Base-by-base conservation (phyloP, 768 basidiomycete genomes). In the Pilatotrama ljubarskyi region DNA sequence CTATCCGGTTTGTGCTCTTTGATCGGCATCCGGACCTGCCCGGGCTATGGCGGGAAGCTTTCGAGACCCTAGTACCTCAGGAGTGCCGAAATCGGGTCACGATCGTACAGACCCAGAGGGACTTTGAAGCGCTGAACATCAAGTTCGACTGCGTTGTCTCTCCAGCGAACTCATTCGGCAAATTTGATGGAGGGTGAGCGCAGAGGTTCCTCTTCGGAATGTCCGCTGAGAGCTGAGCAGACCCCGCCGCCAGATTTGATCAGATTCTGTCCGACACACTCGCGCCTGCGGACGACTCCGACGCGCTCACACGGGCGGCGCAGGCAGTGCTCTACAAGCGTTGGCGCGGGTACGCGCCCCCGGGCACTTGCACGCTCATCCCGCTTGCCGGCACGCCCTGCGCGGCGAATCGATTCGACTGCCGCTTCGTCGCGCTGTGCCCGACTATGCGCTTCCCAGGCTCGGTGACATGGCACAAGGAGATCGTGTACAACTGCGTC, bases 141-240 rank as follows among this genome's bases (percentile, higher is more conserved):
- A 22, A 35, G 32, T 63, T 63, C 26, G 70, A 72, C 57, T 72
- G 70, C 54, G 51, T 70, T 14, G 69, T 71, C 25, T 71, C 70
- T n/a, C 70, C 69, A 9, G 70, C 68, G 10, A 72, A 71, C 47
- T 70, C 70, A 1, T 70, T 63, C 46, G 70, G 70, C 20, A 68
- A 65, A 38, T 67, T 71, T 60, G 71, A 72, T 55, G 69, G 71
- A 18, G 69, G 67, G 70, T 71, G 44, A 14, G 48, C 29, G 7
- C 22, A 46, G 2, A 24, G 18, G 2, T 1, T 2, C 2, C 24
- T 9, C 44, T 9, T 3, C 5, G 18, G 9, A n/a, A 2, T 9
- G 1, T 46, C 1, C 20, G 29, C 29, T 32, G 29, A 24, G 20
- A 20, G 10, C 8, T 8, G 2, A n/a, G 18, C 6, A 24, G 3